Conservation (phyloP, 2,329 filamentous ascomycete genomes). For the Colletotrichum kahawae region DNA sequence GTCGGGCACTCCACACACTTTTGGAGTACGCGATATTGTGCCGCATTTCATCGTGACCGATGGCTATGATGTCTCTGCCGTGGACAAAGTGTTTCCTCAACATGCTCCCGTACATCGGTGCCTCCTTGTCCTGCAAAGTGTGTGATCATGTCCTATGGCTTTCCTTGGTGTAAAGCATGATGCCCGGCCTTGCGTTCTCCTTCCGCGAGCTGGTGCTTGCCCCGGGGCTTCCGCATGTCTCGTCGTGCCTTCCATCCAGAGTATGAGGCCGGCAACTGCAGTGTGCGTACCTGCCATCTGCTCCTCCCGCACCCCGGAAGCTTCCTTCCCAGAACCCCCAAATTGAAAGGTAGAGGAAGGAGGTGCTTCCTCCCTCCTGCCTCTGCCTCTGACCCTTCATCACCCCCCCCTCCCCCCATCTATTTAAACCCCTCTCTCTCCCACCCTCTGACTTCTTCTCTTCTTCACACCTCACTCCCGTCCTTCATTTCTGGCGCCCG, state of each 20-base stretch:
- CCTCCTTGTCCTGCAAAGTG: background rate
- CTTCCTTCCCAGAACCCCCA: background rate
- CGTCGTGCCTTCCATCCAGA: background rate
- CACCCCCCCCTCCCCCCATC: background rate
- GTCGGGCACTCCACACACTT: background rate
- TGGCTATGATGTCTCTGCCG: background rate
- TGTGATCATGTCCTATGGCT: background rate
- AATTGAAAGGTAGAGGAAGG: background rate
- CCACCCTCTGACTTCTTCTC: background rate
- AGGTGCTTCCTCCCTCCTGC: background rate
- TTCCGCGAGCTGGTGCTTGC: background rate
- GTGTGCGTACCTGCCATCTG: background rate
- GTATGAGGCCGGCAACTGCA: background rate
- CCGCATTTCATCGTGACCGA: background rate
- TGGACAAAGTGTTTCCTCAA: background rate
- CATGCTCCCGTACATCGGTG: background rate
- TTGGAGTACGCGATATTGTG: background rate
- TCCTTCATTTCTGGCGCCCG: constrained; percentile 6
- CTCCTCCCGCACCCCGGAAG: background rate
- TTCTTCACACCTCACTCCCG: background rate
- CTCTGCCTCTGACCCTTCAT: background rate
- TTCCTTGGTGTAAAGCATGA: background rate
- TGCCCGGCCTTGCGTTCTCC: background rate
- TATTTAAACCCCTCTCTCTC: background rate
- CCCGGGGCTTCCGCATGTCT: background rate